Base-by-base conservation (phyloP, 176 grass and related monocot genomes). In the Lolium rigidum region DNA sequence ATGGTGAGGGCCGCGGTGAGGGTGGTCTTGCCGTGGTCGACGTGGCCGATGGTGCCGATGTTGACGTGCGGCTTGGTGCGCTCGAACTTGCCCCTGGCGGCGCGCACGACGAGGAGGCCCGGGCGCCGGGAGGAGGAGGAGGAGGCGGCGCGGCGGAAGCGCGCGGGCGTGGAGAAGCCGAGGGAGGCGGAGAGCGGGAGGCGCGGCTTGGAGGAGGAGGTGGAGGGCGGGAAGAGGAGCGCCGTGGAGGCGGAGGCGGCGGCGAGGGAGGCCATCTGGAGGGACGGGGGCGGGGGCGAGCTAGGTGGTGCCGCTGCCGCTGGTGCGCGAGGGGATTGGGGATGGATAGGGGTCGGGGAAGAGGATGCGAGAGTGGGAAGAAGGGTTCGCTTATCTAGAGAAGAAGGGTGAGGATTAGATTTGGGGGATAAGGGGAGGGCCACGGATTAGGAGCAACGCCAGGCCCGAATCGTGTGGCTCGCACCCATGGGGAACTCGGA, bases 11-110 rank as follows among this genome's bases (percentile, higher is more conserved):
- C 94, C 4, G 97, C 97, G 2, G 97, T 99, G 44, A 99, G 94
- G 51, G 94, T 96, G 72, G 97, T 99, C 79, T 99, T 99, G 24
- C 97, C 97, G 82, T 99, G 97, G 97, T 99, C 97, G 85, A 99
- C 97, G 82, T 96, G 97, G 28, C 94, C 97, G 21, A 99, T 99
- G 83, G 97, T 99, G 84, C 97, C 97, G 71, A 99, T 99, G 92
- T 99, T 99, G 58, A 99, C 78, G 83, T 99, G 97, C 21, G 94
- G 97, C 85, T 99, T 99, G 52, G 80, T 99, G 61, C 97, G 88
- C 92, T 99, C 94, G 85, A 96, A 99, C 86, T 96, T 99, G 4
- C 85, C 90, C 83, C 97, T 88, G 44, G 97, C 97, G 5, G 97
- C 97, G 56, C 94, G 92, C 70, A 99, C 92, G 2, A 96, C 92